Conservation (phyloP, 768 basidiomycete genomes). For the Mycena amicta region DNA sequence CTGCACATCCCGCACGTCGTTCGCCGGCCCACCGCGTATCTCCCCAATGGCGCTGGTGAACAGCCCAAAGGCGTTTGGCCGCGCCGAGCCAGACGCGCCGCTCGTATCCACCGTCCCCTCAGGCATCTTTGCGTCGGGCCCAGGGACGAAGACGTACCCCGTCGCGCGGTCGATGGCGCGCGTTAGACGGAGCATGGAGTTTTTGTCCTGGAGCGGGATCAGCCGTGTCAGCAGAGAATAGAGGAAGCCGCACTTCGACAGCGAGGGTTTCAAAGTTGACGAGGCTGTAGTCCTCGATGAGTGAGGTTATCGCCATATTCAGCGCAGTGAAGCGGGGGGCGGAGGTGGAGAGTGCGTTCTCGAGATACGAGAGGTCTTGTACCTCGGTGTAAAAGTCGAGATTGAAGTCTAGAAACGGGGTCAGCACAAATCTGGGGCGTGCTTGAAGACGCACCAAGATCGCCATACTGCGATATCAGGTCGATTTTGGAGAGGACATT, state of each 20-base stretch:
- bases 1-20: slow-evolving; percentile 76
- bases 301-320: slow-evolving; percentile 86
- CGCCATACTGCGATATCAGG: slow-evolving; percentile 86
- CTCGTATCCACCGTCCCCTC: slow-evolving; percentile 28
- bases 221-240: background rate
- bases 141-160: slow-evolving; percentile 86
- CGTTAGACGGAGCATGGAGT: slow-evolving; percentile 90
- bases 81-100: slow-evolving; percentile 41
- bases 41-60: slow-evolving; percentile 65
- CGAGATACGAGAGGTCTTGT: slow-evolving; percentile 89
- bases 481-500: slow-evolving; percentile 98
- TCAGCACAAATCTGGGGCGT: slow-evolving; percentile 5
- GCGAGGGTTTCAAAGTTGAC: slow-evolving; percentile 97
- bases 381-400: slow-evolving; percentile 98
- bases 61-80: slow-evolving; percentile 68
- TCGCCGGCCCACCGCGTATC: slow-evolving; percentile 48
- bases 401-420: slow-evolving; percentile 75
- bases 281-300: slow-evolving; percentile 92
- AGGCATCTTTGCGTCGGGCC: slow-evolving; percentile 28
- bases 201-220: slow-evolving; percentile 70
- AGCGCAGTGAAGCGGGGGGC: slow-evolving; percentile 72
- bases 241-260: slow-evolving; percentile 68
- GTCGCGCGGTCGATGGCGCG: slow-evolving; percentile 87
- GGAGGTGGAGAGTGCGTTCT: slow-evolving; percentile 68
- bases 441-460: slow-evolving; percentile 64